Conservation (phyloP, 2,329 filamentous ascomycete species). For the Didymella lethalis region DNA sequence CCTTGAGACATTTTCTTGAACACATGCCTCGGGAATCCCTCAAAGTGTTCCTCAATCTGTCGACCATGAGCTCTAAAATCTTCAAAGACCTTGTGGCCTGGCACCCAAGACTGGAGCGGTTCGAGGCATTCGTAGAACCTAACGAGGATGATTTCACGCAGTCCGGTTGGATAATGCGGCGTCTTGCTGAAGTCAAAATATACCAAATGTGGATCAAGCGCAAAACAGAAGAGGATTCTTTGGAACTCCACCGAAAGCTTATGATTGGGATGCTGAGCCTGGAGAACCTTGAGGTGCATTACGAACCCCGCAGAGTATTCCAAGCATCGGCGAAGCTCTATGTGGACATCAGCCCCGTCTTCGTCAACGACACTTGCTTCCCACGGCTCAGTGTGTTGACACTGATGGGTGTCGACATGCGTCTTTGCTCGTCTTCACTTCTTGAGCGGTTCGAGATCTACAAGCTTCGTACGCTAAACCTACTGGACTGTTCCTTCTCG, state of each 20-base stretch:
- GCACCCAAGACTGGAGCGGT: not conserved
- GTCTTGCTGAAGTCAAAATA: not conserved
- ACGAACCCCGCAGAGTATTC: not conserved
- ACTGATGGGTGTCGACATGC: not conserved
- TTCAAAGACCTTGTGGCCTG: slow-evolving; percentile 1
- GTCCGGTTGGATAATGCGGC: not conserved
- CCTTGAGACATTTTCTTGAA: not conserved
- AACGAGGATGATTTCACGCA: not conserved
- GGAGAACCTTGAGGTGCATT: not conserved
- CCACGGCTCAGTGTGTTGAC: not conserved
- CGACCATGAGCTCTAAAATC: not conserved
- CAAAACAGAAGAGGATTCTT: not conserved
- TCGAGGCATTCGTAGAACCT: not conserved
- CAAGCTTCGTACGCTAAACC: not conserved
- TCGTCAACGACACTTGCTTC: not conserved
- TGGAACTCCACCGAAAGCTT: not conserved
- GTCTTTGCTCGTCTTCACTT: not conserved
- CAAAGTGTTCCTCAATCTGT: not conserved
- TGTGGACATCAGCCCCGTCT: not conserved
- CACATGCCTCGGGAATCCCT: not conserved
- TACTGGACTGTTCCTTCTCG: not conserved
- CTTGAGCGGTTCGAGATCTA: not conserved
- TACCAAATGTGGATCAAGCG: not conserved
- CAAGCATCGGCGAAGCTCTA: not conserved
- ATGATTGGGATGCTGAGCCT: not conserved